Evolutionary conservation across 2,329 filamentous ascomycete species (phyloP).

Genomic region (Apiospora malaysiana): DNA sequence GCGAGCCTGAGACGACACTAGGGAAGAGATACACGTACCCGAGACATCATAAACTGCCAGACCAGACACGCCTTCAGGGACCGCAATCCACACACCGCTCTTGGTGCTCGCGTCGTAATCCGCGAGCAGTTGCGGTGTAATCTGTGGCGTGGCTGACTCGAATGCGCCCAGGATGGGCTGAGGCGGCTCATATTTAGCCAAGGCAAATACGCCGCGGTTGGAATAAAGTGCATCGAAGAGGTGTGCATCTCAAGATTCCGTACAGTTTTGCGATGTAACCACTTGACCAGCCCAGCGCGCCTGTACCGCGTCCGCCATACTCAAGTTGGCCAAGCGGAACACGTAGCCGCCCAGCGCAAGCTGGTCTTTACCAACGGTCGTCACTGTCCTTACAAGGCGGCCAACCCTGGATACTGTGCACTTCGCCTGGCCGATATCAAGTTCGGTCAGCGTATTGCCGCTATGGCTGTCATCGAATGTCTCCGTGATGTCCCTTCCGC

Average conservation of each 20-base stretch:
- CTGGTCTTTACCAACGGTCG: background rate
- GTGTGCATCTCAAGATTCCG: background rate
- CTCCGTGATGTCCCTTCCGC: background rate
- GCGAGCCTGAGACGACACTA: no score
- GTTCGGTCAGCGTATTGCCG: background rate
- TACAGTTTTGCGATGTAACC: background rate
- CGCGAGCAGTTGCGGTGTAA: no score
- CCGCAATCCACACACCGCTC: no score
- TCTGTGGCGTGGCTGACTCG: no score
- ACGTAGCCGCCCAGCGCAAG: background rate
- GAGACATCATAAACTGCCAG: no score
- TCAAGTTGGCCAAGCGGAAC: background rate
- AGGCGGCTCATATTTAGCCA: background rate
- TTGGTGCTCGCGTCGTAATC: no score
- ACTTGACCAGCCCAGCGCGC: background rate
- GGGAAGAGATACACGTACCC: no score
- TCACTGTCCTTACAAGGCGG: background rate
- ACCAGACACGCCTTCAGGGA: no score
- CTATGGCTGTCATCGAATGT: background rate
- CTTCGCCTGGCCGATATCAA: background rate
- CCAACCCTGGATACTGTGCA: background rate
- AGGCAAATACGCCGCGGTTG: background rate
- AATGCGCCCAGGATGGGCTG: background rate
- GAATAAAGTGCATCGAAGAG: background rate
- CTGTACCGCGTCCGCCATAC: background rate